A percentile compares a stretch with the other conserved stretches of the same genome.
Conservation (phyloP, 805 yeast species). For the Cyberlindnera veronae region DNA sequence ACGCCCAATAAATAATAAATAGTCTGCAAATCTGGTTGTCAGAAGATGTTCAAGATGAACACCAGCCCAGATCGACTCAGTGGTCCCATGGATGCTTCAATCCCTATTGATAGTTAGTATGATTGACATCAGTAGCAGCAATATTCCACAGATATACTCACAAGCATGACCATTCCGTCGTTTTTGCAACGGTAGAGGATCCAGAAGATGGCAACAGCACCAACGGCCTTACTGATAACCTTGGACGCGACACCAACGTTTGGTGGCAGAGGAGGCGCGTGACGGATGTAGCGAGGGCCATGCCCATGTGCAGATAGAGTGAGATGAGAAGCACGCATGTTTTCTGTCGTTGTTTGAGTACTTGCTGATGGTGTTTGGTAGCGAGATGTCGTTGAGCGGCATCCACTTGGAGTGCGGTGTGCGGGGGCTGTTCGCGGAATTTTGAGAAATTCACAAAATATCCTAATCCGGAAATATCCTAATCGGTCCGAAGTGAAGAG, state of each 20-base stretch:
- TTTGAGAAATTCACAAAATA: too few species aligned
- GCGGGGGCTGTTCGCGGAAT: too few species aligned
- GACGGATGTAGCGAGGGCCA: slow-evolving; percentile 34
- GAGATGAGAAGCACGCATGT: slow-evolving; percentile 17
- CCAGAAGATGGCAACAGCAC: slow-evolving; percentile 91
- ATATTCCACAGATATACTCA: slow-evolving; percentile 10
- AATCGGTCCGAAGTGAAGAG: too few species aligned
- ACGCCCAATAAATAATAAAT: background rate
- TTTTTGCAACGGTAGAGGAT: slow-evolving; percentile 75
- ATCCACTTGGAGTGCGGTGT: too few species aligned
- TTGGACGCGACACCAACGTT: slow-evolving; percentile 56
- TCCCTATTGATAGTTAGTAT: slow-evolving; percentile 23
- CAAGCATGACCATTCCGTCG: slow-evolving; percentile 62
- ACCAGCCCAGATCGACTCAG: too few species aligned
- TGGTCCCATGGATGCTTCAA: slow-evolving; percentile 43
- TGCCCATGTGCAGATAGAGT: slow-evolving; percentile 16
- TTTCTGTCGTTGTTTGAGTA: too few species aligned
- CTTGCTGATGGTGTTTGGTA: too few species aligned
- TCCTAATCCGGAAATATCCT: too few species aligned
- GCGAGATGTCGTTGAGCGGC: too few species aligned
- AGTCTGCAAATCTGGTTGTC: background rate
- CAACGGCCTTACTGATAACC: slow-evolving; percentile 62
- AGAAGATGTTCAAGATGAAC: too few species aligned
- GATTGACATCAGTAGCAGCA: background rate
- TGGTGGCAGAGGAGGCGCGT: slow-evolving; percentile 64